Percentiles rank a stretch among this genome's conserved stretches.
Conservation (phyloP, 805 yeast genomes). For the Tetrapisispora namnaoensis region DNA sequence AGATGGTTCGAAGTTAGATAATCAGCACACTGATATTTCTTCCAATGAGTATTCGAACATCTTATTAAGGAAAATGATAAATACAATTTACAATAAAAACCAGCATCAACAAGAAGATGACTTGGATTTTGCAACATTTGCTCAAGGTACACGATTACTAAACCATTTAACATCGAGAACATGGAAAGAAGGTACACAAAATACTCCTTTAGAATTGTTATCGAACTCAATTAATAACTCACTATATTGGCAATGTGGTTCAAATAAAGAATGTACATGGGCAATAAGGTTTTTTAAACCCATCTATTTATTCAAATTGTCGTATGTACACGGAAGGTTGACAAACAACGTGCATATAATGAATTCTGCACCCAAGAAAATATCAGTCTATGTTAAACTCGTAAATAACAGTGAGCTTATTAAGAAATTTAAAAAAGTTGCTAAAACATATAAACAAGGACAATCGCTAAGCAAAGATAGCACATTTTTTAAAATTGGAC, state of each 20-base stretch:
- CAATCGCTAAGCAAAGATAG: conserved; percentile 12
- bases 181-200: conserved; percentile 20
- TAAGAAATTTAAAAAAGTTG: conserved; percentile 8
- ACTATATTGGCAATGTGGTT: conserved; percentile 28
- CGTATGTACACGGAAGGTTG: conserved; percentile 31
- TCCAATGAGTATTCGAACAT: conserved; percentile 11
- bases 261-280: conserved; percentile 22
- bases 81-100: conserved; percentile 25
- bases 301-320: conserved; percentile 28
- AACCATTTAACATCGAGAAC: conserved; percentile 30
- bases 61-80: conserved; percentile 20
- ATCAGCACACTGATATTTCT: not conserved
- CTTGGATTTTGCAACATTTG: conserved; percentile 28
- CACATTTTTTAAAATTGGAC: conserved; percentile 21
- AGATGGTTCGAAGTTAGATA: not conserved
- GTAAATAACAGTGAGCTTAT: not conserved
- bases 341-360: conserved; percentile 30
- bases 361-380: conserved; percentile 32
- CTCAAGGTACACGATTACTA: conserved; percentile 31
- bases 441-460: conserved; percentile 12
- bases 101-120: conserved; percentile 29
- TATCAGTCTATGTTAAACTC: conserved; percentile 21
- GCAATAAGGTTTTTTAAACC: conserved; percentile 34
- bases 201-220: conserved; percentile 21
- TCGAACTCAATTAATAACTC: conserved; percentile 13